Percentiles rank a stretch among this genome's conserved stretches.
Conservation (phyloP, 140 eudicot genomes). For the Senecio squalidus region DNA sequence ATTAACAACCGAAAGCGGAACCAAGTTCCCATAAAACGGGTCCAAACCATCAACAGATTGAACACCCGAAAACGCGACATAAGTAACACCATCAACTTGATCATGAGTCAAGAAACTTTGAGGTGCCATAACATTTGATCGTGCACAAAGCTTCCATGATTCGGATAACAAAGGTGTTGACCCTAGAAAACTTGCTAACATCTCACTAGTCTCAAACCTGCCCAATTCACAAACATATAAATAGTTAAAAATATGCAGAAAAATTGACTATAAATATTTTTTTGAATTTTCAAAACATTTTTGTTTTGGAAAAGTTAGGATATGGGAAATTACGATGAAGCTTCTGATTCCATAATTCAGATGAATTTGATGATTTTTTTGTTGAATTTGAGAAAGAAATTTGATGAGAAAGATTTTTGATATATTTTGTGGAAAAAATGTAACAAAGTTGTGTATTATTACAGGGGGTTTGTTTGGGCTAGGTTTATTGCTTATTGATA, state of each 20-base stretch:
- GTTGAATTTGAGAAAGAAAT: constrained; percentile 12
- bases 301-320: background rate
- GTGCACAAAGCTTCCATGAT: constrained; percentile 63
- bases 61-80: constrained; percentile 70
- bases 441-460: background rate
- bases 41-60: constrained; percentile 36
- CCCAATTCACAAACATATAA: background rate
- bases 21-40: constrained; percentile 32
- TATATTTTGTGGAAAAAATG: constrained; percentile 6
- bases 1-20: constrained; percentile 26
- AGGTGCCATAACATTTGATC: constrained; percentile 42
- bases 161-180: constrained; percentile 62
- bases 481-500: too few relatives aligned
- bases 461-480: constrained; percentile 23
- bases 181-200: constrained; percentile 59
- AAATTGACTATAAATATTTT: background rate
- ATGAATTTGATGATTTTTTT: background rate
- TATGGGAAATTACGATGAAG: constrained; percentile 54
- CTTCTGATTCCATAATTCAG: constrained; percentile 52
- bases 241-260: background rate
- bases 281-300: constrained; percentile 19
- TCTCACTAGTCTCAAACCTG: constrained; percentile 91
- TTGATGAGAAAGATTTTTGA: constrained; percentile 4
- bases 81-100: constrained; percentile 41
- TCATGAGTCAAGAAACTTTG: constrained; percentile 24